Base-by-base conservation (phyloP, 2,329 filamentous ascomycete genomes). In the Monilinia laxa region DNA sequence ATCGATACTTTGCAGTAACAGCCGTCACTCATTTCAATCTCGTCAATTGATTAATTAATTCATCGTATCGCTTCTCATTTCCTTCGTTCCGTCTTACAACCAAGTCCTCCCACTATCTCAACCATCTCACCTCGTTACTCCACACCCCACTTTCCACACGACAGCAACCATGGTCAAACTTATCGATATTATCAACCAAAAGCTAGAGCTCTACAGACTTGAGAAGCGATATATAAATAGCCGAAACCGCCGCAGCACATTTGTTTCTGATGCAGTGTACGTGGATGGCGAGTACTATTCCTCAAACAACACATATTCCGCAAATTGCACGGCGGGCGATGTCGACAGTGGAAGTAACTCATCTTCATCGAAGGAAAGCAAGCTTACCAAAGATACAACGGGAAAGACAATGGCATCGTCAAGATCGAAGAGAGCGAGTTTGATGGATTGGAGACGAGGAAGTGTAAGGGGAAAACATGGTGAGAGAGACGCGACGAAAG, bases 191-290 rank as follows among this genome's bases (percentile, higher is more conserved):
- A 84, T 88, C 77, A 83, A 88, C 73, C 83, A 85, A 68, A 87
- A 90, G 83, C 82, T 96, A 75, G 93, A 98, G 83, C 87, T 98
- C 76, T 95, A 96, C 84, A 91, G 93, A 60, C 89, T 98, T 72
- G 94, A 98, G 82, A 90, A 97, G 81, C 90, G 92, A 74, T 98
- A 98, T 83, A 96, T 93, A 62, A 90, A 90, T 75, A 90, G 92
- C 77, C 92, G 94, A 75, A 80, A 87, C 74, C 91, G 94, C 73
- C 92, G 94, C 78, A 93, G 89, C 65, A 95, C 91, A 68, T 97
- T 96, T 78, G 88, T 90, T 76, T 93, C 91, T 76, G 93, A 92
- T 75, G 94, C 93, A 40, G 85, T 91, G 77, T 98, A 98, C 79
- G 90, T 97, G 71, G 92, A 98, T 77, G 95, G 93, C 79, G 94